A percentile compares a stretch with the other conserved stretches of the same genome.
These are phyloP conservation scores for Fraxinus velutina DNA, from an alignment of 305 asterid species.

Conservation along the genomic window DNA sequence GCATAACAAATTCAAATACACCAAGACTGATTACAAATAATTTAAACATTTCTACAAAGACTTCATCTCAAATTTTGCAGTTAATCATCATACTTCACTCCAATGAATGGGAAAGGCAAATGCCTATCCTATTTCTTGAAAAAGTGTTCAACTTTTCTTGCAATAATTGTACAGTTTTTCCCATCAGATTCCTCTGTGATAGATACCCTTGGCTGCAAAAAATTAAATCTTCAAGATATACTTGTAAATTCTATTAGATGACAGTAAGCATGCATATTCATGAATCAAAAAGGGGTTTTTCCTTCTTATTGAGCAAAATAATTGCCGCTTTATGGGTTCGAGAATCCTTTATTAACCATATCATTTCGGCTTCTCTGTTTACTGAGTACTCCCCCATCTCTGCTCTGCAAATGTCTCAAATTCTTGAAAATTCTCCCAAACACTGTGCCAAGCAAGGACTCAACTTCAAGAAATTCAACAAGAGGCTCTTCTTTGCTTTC, in stretches of 20 bases:
- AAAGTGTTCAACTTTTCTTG: constrained; percentile 39
- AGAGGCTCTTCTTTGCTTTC: constrained; percentile 43
- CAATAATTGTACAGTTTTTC: constrained; percentile 50
- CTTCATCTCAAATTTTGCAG: constrained; percentile 3
- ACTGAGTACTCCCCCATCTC: constrained; percentile 24
- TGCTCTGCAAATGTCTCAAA: constrained; percentile 57
- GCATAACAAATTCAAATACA: constrained; percentile 10
- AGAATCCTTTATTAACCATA: constrained; percentile 31
- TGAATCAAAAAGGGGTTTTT: constrained; percentile 35
- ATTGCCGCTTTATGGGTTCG: constrained; percentile 29
- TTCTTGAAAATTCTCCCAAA: constrained; percentile 66
- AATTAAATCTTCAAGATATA: constrained; percentile 28
- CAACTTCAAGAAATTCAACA: constrained; percentile 42
- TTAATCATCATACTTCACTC: constrained; percentile 36
- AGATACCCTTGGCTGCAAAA: constrained; percentile 2
- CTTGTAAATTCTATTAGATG: constrained; percentile 29
- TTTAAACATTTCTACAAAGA: background rate
- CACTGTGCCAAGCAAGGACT: constrained; percentile 63
- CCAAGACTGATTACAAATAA: constrained; percentile 17
- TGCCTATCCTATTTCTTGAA: constrained; percentile 27
- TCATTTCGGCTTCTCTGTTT: constrained; percentile 28
- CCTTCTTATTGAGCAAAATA: constrained; percentile 20
- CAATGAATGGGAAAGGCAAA: constrained; percentile 33
- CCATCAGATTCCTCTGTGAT: constrained; percentile 34
- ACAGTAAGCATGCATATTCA: constrained; percentile 51